Conservation (phyloP, 1,284 basidiomycete genomes). For the Cutaneotrichosporon sp. region DNA sequence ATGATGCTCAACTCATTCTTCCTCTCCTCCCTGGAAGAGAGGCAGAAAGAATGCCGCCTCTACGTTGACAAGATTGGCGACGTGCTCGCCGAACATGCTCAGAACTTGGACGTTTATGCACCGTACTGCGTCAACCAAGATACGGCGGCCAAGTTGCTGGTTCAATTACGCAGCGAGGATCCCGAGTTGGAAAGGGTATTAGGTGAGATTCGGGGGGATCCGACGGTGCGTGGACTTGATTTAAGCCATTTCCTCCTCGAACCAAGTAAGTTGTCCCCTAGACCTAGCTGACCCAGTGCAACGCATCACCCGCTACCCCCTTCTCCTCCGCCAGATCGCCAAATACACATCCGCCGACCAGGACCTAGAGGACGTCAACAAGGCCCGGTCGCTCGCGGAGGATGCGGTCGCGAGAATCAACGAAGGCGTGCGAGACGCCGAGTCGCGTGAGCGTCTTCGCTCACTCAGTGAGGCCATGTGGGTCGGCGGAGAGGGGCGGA, state of each 20-base stretch:
- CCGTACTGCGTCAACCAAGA: constrained; percentile 89
- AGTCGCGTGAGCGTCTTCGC: constrained; percentile 69
- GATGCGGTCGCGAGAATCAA: constrained; percentile 76
- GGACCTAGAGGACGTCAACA: constrained; percentile 60
- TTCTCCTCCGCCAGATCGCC: constrained; percentile 78
- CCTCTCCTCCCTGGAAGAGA: constrained; percentile 78
- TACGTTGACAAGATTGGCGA: constrained; percentile 88
- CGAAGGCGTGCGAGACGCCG: constrained; percentile 81
- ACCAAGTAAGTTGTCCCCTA: constrained; percentile 64
- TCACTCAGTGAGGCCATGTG: constrained; percentile 74
- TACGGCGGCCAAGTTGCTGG: constrained; percentile 73
- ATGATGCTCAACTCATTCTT: constrained; percentile 83
- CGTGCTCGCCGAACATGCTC: constrained; percentile 70
- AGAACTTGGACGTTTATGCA: constrained; percentile 74
- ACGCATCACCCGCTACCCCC: constrained; percentile 86
- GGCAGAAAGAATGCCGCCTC: constrained; percentile 84
- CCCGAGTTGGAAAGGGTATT: constrained; percentile 59
- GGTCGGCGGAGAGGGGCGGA: constrained; percentile 76
- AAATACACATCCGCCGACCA: constrained; percentile 68
- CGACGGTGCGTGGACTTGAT: constrained; percentile 76
- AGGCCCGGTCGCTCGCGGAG: constrained; percentile 67
- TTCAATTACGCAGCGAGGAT: constrained; percentile 69
- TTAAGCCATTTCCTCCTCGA: constrained; percentile 85
- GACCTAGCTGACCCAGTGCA: constrained; percentile 66
- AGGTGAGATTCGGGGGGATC: constrained; percentile 56